phyloP scores from a whole-genome alignment of 1,139 yeast species.

The Yamadazyma mexicana region DNA sequence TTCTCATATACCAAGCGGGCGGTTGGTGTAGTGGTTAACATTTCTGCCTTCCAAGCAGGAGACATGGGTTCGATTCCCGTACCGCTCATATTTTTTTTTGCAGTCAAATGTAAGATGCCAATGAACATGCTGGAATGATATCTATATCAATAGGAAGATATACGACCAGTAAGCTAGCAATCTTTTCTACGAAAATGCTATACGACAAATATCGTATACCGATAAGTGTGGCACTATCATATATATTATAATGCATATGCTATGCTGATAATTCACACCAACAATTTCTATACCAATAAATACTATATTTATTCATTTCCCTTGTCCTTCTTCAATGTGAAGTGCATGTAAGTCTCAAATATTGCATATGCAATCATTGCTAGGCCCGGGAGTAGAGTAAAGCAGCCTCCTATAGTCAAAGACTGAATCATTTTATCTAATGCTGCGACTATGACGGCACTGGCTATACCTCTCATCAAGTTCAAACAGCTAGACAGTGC shows the following conservation, averaged over 20 bases:
- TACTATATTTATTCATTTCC: background rate
- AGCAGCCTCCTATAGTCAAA: slow-evolving; percentile 64
- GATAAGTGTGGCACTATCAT: no score
- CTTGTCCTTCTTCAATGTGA: background rate
- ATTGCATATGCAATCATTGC: slow-evolving; percentile 7
- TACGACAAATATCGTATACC: no score
- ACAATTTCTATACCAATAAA: no score
- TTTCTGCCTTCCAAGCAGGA: slow-evolving; percentile 73
- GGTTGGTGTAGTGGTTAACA: slow-evolving; percentile 54
- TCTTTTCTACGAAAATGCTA: no score
- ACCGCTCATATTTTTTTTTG: slow-evolving; percentile 52
- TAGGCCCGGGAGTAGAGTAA: slow-evolving; percentile 50
- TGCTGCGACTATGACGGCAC: slow-evolving; percentile 65
- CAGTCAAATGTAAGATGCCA: no score
- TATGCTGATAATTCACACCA: no score
- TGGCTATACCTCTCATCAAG: slow-evolving; percentile 41
- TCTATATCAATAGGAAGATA: no score
- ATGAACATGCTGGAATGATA: no score
- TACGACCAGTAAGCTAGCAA: no score
- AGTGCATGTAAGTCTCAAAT: background rate
- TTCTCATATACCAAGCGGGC: slow-evolving; percentile 25
- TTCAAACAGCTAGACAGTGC: slow-evolving; percentile 33
- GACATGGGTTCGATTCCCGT: slow-evolving; percentile 81
- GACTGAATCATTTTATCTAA: slow-evolving; percentile 53
- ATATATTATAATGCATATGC: no score